Percentiles rank a stretch among this genome's conserved stretches.
These are phyloP conservation scores for Tolypocladium album DNA, from an alignment of 2,329 filamentous ascomycete genomes.

Conservation along the genomic window DNA sequence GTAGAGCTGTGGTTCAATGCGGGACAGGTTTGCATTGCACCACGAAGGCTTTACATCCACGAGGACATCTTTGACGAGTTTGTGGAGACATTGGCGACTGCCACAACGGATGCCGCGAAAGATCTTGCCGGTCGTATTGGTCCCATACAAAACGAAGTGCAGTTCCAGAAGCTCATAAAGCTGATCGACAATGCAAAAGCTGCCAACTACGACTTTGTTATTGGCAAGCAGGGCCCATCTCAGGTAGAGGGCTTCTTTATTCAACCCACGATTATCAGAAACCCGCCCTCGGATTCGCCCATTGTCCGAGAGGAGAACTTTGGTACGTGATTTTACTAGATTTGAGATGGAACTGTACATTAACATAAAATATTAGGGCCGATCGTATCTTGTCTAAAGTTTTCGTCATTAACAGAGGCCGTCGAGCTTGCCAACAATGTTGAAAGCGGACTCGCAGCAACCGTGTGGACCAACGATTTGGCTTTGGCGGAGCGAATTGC, in stretches of 20 bases:
- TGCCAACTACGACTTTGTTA: conserved; percentile 16
- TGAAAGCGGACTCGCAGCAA: conserved; percentile 40
- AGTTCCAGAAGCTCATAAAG: conserved; percentile 38
- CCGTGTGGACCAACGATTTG: conserved; percentile 43
- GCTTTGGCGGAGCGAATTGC: conserved; percentile 38
- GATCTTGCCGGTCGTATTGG: neutral
- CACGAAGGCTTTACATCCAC: conserved; percentile 50
- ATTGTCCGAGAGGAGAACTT: conserved; percentile 41
- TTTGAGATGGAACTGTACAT: neutral
- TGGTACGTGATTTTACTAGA: conserved; percentile 41
- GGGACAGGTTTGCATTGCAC: conserved; percentile 23
- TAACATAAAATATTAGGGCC: conserved; percentile 37
- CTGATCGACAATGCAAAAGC: conserved; percentile 32
- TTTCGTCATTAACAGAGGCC: conserved; percentile 30
- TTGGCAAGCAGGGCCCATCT: neutral
- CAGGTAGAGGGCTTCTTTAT: conserved; percentile 38
- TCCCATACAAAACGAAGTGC: conserved; percentile 47
- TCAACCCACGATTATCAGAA: conserved; percentile 44
- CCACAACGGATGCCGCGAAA: conserved; percentile 34
- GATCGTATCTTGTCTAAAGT: neutral
- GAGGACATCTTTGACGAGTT: conserved; percentile 45
- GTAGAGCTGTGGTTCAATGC: conserved; percentile 42
- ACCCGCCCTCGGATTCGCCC: conserved; percentile 40
- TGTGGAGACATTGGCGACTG: conserved; percentile 20
- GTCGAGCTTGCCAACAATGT: conserved; percentile 40